A percentile compares a stretch with the other conserved stretches of the same genome.
These are phyloP conservation scores for Suillus occidentalis DNA, from an alignment of 768 basidiomycete species.

Conservation along the genomic window DNA sequence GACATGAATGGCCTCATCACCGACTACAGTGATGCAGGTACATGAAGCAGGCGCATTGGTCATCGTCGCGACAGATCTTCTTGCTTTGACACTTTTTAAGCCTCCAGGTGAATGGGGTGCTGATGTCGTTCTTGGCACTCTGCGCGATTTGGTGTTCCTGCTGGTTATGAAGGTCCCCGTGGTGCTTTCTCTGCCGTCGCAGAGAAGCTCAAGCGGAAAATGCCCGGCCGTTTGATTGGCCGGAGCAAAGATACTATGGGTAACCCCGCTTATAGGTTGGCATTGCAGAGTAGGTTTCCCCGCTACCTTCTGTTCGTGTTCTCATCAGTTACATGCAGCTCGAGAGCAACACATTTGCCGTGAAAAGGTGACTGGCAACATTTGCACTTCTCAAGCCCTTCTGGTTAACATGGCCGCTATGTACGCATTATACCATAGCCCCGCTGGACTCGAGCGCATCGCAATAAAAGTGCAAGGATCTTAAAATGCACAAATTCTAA, in stretches of 20 bases:
- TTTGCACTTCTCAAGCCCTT: conserved; percentile 96
- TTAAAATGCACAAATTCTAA: no score
- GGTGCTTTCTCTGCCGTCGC: conserved; percentile 96
- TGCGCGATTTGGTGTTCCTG: conserved; percentile 97
- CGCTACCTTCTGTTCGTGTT: conserved; percentile 6
- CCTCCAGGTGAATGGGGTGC: no score
- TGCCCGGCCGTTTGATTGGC: conserved; percentile 97
- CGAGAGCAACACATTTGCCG: conserved; percentile 97
- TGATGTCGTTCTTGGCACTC: no score
- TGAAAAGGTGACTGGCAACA: conserved; percentile 97
- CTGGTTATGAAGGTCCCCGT: conserved; percentile 97
- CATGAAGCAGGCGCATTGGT: no score
- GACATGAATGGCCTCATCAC: no score
- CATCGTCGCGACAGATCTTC: no score
- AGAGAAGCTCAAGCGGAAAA: conserved; percentile 91
- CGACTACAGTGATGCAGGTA: no score
- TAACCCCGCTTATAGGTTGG: conserved; percentile 59
- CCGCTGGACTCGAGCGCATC: conserved; percentile 79
- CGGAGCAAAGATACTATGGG: conserved; percentile 84
- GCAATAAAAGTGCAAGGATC: conserved; percentile 78
- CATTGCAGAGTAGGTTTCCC: no score
- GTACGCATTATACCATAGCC: conserved; percentile 97
- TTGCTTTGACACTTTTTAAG: no score
- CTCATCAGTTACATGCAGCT: conserved; percentile 44
- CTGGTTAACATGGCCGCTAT: conserved; percentile 99